Conservation (phyloP, 2,329 filamentous ascomycete species). For the Cyclaneusma minus region DNA sequence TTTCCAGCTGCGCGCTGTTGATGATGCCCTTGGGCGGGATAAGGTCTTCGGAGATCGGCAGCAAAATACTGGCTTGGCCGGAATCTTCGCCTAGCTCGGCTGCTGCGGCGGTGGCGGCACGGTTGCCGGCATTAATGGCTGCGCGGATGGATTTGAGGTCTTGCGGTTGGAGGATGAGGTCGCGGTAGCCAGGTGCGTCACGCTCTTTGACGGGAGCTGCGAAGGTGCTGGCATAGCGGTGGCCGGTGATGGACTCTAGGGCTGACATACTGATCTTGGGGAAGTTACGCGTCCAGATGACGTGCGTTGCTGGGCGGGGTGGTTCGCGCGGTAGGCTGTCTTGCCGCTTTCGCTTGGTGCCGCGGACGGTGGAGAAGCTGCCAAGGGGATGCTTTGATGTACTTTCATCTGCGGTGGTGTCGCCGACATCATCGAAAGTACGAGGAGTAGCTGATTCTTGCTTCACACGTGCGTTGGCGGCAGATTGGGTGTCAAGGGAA, state of each 20-base stretch:
- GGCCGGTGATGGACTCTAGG: slow-evolving; percentile 61
- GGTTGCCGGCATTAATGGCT: slow-evolving; percentile 58
- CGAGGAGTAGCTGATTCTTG: slow-evolving; percentile 41
- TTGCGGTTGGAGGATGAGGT: slow-evolving; percentile 58
- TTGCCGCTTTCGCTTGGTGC: slow-evolving; percentile 41
- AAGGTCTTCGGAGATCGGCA: slow-evolving; percentile 61
- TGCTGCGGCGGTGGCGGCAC: slow-evolving; percentile 44
- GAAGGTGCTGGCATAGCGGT: slow-evolving; percentile 68
- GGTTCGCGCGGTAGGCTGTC: slow-evolving; percentile 32
- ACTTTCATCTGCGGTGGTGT: slow-evolving; percentile 39
- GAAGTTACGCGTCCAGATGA: slow-evolving; percentile 63
- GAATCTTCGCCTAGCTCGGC: slow-evolving; percentile 38
- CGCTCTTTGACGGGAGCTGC: slow-evolving; percentile 58
- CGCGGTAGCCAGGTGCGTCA: slow-evolving; percentile 61
- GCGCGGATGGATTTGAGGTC: slow-evolving; percentile 66
- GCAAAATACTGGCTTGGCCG: slow-evolving; percentile 41
- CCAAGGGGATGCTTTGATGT: slow-evolving; percentile 11
- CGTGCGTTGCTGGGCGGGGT: slow-evolving; percentile 44
- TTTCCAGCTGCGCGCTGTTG: slow-evolving; percentile 83
- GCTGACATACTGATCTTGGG: slow-evolving; percentile 57
- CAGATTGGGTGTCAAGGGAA: slow-evolving; percentile 25
- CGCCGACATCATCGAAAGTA: slow-evolving; percentile 36
- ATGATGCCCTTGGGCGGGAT: slow-evolving; percentile 80
- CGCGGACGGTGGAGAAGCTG: slow-evolving; percentile 20
- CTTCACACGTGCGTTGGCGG: slow-evolving; percentile 31